Base-by-base conservation (phyloP, 345 rosid species). In the Gossypium bickii region DNA sequence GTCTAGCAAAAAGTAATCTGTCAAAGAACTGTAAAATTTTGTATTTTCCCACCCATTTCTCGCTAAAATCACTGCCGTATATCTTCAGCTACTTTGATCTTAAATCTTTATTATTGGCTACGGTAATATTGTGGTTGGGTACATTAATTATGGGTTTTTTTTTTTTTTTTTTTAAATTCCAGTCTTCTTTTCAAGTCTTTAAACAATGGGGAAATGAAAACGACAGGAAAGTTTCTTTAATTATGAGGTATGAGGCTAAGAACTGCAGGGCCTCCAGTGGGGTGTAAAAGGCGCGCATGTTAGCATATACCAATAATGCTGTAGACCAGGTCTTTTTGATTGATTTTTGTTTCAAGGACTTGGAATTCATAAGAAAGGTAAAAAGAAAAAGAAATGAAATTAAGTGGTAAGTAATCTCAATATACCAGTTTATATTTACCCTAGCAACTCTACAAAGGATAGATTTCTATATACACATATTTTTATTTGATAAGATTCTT, bases 191-290 rank as follows among this genome's bases (percentile, higher is more conserved):
- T 38, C 24, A 41, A n/a, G 47, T n/a, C 11, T 38, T 41, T 41
- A 60, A 62, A 62, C 49, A 17, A 64, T 9, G 27, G 49, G 16
- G 27, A 44, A 48, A 65, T 20, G 70, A 66, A 66, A 66, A 66
- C 52, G 70, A 66, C 70, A 44, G 70, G 34, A 20, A 45, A 45
- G 71, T 67, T 45, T 20, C 71, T 67, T 67, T 45, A 45, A 45
- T 45, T 20, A 45, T 67, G 71, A 67, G 38, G 47, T 45, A 22
- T 67, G 53, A 22, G 53, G 71, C 34, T 20, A 45, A 44, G 53
- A 66, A 45, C 34, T 67, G 71, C 34, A 67, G 11, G 11, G 45
- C 71, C 71, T 45, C 71, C 71, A 45, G 22, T 67, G 53, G 71
- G 34, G 52, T 44, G 70, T 15, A 45, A 68, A 67, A 24, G 43